Base-by-base conservation (phyloP, 1,139 yeast species). In the Candida glucosophila region DNA sequence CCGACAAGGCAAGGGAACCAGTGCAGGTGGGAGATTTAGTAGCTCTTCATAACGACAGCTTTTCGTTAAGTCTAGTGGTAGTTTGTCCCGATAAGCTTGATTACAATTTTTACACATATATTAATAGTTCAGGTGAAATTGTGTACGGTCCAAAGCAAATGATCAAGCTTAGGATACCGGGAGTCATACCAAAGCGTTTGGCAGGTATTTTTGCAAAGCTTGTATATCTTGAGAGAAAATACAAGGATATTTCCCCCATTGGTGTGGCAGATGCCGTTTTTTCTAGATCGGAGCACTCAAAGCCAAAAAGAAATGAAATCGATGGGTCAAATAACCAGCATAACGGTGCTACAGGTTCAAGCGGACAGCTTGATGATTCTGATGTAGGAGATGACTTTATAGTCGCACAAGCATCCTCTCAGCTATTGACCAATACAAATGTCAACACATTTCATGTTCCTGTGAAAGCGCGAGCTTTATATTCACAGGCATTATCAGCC, bases 121-220 rank as follows among this genome's bases (percentile, higher is more conserved):
- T 75, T 25, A 67, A 68, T 31, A 58, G 64, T 21, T 66, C 65
- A 31, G 90, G 92, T 4, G 71, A 63, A 24, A 50, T 79, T 5
- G 41, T 57, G 2, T 74, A 66, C 49, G 66, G 67, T 2, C 52
- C 67, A 8, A 63, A 61, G 31, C 44, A 53, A n/a, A 46, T 50
- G 8, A 64, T 78, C 25, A 54, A 55, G 22, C 43, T 71, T 19
- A 54, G 86, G 29, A 52, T 79, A 7, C 86, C 88, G 1, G 46
- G 52, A 3, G 61, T 71, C 2, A 55, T 73, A 19, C 76, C 77
- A 0, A 32, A 36, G 2, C 28, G 40, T 18, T 44, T 39, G 22
- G 35, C 36, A 8, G 30, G 32, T 2, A 29, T 49, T 1, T 27
- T 62, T 4, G 31, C 40, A 24, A 37, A 37, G 5, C 41, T 62